These are phyloP conservation scores for Tylopilus plumbeoviolaceoides DNA, from an alignment of 768 basidiomycete species.

Conservation along the genomic window DNA sequence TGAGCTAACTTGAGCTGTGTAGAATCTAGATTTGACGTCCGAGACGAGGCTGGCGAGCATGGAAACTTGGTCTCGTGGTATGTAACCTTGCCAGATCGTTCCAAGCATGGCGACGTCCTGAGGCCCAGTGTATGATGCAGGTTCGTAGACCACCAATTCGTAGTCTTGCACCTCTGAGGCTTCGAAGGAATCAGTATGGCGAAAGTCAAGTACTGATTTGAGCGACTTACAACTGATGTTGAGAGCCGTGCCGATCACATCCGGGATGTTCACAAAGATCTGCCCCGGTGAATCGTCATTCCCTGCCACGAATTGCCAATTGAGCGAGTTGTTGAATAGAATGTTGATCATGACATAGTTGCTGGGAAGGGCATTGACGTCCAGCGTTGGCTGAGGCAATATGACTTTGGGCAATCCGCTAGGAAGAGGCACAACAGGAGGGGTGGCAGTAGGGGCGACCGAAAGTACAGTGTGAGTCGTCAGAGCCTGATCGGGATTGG, in stretches of 20 bases:
- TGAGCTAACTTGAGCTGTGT: slow-evolving; percentile 43
- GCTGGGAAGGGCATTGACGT: slow-evolving; percentile 28
- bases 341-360: slow-evolving; percentile 56
- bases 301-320: slow-evolving; percentile 66
- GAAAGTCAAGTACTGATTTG: background rate
- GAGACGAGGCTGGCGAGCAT: slow-evolving; percentile 64
- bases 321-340: slow-evolving; percentile 54
- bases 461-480: slow-evolving; percentile 28
- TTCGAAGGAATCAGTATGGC: slow-evolving; percentile 33
- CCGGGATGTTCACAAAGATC: slow-evolving; percentile 70
- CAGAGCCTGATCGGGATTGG: slow-evolving; percentile 37
- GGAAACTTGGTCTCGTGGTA: slow-evolving; percentile 53
- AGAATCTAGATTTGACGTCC: slow-evolving; percentile 57
- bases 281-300: slow-evolving; percentile 61
- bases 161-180: slow-evolving; percentile 40
- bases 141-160: slow-evolving; percentile 69
- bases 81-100: slow-evolving; percentile 70
- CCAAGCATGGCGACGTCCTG: slow-evolving; percentile 47
- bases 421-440: slow-evolving; percentile 43
- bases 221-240: slow-evolving; percentile 36
- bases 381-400: slow-evolving; percentile 35
- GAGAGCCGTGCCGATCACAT: slow-evolving; percentile 44
- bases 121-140: slow-evolving; percentile 47
- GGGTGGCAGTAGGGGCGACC: slow-evolving; percentile 21
- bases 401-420: slow-evolving; percentile 58